Percentiles rank a stretch among this genome's conserved stretches.
Evolutionary conservation across 306 rosid genomes (phyloP).

Genomic region (Quercus robur): DNA sequence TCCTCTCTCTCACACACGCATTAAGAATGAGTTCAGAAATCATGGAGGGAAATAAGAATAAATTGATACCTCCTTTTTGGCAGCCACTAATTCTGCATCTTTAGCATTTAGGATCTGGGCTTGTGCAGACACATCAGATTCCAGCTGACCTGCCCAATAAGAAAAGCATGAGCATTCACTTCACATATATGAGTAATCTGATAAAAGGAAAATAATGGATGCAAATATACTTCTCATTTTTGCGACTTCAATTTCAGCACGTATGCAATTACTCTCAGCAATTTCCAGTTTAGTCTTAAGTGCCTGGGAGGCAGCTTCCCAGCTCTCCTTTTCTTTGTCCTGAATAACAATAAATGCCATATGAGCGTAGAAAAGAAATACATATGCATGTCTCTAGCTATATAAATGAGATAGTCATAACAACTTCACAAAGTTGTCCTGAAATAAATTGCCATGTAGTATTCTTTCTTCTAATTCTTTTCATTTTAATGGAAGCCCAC

Average conservation of each 20-base stretch:
- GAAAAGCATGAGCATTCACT: conserved; percentile 23
- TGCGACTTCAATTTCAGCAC: conserved; percentile 90
- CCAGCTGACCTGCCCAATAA: conserved; percentile 83
- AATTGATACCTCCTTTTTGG: conserved; percentile 68
- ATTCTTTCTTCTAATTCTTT: neutral
- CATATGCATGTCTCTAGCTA: conserved; percentile 7
- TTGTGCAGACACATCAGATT: conserved; percentile 75
- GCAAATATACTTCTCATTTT: conserved; percentile 69
- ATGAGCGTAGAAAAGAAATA: conserved; percentile 19
- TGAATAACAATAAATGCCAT: conserved; percentile 36
- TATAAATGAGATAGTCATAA: neutral
- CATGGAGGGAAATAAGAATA: neutral
- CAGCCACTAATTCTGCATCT: conserved; percentile 64
- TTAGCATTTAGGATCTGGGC: conserved; percentile 51
- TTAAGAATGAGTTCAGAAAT: neutral
- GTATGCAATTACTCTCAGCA: conserved; percentile 86
- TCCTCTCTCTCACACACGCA: neutral
- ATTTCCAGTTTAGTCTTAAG: conserved; percentile 65
- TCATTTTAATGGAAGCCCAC: conserved; percentile 18
- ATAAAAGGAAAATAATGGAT: conserved; percentile 25
- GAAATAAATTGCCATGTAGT: neutral
- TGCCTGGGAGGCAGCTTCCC: conserved; percentile 62
- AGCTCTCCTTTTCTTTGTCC: conserved; percentile 86
- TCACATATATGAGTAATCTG: conserved; percentile 4
- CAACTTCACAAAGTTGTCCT: conserved; percentile 4